Evolutionary conservation across 768 basidiomycete species (phyloP).

Genomic region (Pleurotus citrinopileatus): DNA sequence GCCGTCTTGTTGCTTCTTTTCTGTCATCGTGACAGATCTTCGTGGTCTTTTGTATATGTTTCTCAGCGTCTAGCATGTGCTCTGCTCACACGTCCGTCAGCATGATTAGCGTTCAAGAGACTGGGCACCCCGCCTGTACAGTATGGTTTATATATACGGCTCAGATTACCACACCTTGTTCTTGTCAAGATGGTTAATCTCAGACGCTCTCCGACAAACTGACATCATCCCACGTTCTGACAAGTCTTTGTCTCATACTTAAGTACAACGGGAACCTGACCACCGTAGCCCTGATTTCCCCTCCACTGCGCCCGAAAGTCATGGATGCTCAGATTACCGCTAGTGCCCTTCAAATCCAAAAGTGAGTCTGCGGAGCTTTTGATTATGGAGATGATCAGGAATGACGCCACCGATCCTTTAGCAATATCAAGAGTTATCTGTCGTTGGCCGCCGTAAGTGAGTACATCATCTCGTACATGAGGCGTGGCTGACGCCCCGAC

Average conservation of each 20-base stretch:
- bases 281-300: not conserved
- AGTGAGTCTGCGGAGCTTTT: not conserved
- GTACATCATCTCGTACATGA: not conserved
- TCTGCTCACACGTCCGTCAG: not conserved
- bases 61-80: not conserved
- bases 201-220: not conserved
- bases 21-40: not conserved
- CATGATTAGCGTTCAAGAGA: not conserved
- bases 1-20: too few relatives aligned
- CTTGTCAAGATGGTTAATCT: not conserved
- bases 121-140: not conserved
- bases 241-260: not conserved
- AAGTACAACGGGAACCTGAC: not conserved
- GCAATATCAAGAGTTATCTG: slow-evolving; percentile 8
- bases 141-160: not conserved
- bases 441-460: slow-evolving; percentile 6
- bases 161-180: not conserved
- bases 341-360: slow-evolving; percentile 2
- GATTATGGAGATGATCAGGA: not conserved
- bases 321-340: not conserved
- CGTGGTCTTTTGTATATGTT: not conserved
- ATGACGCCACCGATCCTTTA: not conserved
- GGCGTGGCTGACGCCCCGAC: not conserved
- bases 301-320: not conserved
- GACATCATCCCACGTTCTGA: not conserved